Base-by-base conservation (phyloP, 2,329 filamentous ascomycete species). In the Rhynchosporium secalis region DNA sequence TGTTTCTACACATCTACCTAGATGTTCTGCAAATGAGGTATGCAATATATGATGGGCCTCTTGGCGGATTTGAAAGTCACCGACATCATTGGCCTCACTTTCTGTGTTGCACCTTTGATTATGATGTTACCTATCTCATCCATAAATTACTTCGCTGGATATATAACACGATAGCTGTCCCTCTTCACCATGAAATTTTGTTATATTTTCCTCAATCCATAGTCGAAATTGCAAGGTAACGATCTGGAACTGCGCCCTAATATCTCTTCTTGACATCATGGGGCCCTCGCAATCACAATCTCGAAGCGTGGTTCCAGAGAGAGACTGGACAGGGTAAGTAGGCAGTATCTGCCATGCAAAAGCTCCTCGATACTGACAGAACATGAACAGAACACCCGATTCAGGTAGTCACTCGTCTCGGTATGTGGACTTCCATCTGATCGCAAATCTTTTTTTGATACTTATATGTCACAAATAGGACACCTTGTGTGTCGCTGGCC, bases 41-140 rank as follows among this genome's bases (percentile, higher is more conserved):
- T 1, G 20, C 20, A 20, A 20, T 20, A 20, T 20, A 20, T 1
- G 20, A 20, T 20, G 20, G 20, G 20, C 20, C 20, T 20, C 20
- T 20, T 20, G 1, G 1, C 20, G 20, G 20, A 20, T 20, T 20
- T 20, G 20, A 52, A 52, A 33, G n/a, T 26, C 20, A n/a, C n/a
- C 49, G 49, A 38, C n/a, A 33, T 10, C 40, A 15, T 31, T 52
- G 9, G 49, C 49, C 31, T 52, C 31, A 52, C 9, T 38, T 52
- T 52, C 33, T n/a, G 49, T 38, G 26, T 52, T 52, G 49, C 49
- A 52, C 49, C 29, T 52, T 52, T 52, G 38, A 38, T 38, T 38
- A 26, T 31, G 49, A 52, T 10, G 9, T 26, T 33, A 33, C 49
- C 31, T 38, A 36, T 33, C 49, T 10, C 49, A 31, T 38, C n/a